Evolutionary conservation across 805 yeast species (phyloP).

Genomic region (Ogataea nitratoaversa): DNA sequence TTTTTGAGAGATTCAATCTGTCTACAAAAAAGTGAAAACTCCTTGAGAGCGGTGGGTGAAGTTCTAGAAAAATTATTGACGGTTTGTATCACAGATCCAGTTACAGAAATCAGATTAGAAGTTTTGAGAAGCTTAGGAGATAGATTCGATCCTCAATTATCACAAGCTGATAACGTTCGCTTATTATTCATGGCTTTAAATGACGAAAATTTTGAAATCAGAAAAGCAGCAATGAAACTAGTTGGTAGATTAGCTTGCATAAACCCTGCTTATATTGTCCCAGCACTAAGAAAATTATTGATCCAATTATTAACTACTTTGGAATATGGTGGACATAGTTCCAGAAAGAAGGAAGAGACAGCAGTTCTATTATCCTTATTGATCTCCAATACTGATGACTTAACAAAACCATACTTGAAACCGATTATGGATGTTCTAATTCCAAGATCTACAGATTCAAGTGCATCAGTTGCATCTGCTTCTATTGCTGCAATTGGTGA

Average conservation of each 20-base stretch:
- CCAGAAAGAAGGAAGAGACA: slow-evolving; percentile 78
- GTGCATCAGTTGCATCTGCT: slow-evolving; percentile 81
- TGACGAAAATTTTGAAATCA: slow-evolving; percentile 82
- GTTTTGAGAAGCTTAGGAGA: slow-evolving; percentile 70
- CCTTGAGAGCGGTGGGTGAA: slow-evolving; percentile 78
- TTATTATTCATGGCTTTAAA: slow-evolving; percentile 82
- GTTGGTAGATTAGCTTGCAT: slow-evolving; percentile 81
- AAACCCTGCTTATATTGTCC: slow-evolving; percentile 95
- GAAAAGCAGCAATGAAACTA: slow-evolving; percentile 71
- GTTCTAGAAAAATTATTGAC: slow-evolving; percentile 78
- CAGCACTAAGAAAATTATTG: slow-evolving; percentile 81
- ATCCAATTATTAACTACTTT: slow-evolving; percentile 81
- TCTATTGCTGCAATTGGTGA: slow-evolving; percentile 88
- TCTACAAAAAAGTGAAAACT: slow-evolving; percentile 73
- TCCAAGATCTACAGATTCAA: slow-evolving; percentile 67
- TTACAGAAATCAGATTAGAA: slow-evolving; percentile 77
- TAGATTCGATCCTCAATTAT: slow-evolving; percentile 82
- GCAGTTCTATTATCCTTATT: slow-evolving; percentile 70
- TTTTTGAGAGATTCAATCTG: slow-evolving; percentile 81
- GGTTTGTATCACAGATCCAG: slow-evolving; percentile 83
- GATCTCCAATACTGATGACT: slow-evolving; percentile 70
- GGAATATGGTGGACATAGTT: slow-evolving; percentile 71
- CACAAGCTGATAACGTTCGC: slow-evolving; percentile 89
- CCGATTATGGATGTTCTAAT: slow-evolving; percentile 84
- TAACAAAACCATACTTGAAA: slow-evolving; percentile 86